Percentiles rank a stretch among this genome's conserved stretches.
phyloP scores from a whole-genome alignment of 495 filamentous ascomycete genomes.

The Chaetomidium leptoderma region DNA sequence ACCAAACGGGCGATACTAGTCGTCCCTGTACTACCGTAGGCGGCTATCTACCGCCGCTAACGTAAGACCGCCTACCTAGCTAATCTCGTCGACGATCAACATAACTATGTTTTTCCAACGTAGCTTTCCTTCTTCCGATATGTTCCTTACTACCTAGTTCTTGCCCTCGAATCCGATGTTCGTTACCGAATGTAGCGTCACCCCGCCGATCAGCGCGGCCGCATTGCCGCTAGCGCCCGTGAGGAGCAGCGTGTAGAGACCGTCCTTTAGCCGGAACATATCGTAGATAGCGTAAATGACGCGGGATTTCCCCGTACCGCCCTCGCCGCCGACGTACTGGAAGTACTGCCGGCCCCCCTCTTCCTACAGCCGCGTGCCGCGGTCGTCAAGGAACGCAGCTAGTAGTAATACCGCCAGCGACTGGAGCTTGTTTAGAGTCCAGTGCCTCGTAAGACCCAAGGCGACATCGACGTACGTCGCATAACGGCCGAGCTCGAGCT shows the following conservation, averaged over 20 bases:
- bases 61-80: slow-evolving; percentile 5
- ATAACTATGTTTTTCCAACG: slow-evolving; percentile 6
- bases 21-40: slow-evolving; percentile 14
- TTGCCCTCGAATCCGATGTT: slow-evolving; percentile 9
- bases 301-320: not conserved
- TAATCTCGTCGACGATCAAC: slow-evolving; percentile 8
- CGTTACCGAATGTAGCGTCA: slow-evolving; percentile 6
- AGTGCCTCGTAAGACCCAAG: not conserved
- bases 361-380: not conserved
- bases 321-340: not conserved
- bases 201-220: slow-evolving; percentile 8
- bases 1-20: slow-evolving; percentile 2
- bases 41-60: slow-evolving; percentile 9
- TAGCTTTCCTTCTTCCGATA: slow-evolving; percentile 11
- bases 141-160: not conserved
- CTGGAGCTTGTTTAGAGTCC: not conserved
- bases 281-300: slow-evolving; percentile 1
- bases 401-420: not conserved
- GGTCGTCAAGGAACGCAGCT: not conserved
- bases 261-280: slow-evolving; percentile 5
- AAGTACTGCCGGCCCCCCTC: not conserved
- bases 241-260: slow-evolving; percentile 8
- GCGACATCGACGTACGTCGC: not conserved
- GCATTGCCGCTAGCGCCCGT: slow-evolving; percentile 8
- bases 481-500: not conserved